These are phyloP conservation scores for Colletotrichum melonis DNA, from an alignment of 2,329 filamentous ascomycete species.

Conservation along the genomic window DNA sequence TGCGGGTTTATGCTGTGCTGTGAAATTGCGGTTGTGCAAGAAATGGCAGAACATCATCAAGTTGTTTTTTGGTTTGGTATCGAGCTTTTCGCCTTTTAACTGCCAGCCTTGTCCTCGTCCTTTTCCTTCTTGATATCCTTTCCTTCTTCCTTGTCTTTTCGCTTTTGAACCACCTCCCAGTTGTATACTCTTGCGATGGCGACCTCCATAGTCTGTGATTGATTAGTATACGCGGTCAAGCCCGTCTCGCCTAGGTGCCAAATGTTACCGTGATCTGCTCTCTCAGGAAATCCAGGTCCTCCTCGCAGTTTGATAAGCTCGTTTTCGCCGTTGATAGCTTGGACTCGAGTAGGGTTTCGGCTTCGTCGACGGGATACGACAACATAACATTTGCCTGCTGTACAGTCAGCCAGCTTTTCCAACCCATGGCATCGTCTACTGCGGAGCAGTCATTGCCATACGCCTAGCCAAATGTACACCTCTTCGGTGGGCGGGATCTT, in stretches of 20 bases:
- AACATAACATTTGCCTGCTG: slow-evolving; percentile 94
- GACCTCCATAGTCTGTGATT: slow-evolving; percentile 88
- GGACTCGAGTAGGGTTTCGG: slow-evolving; percentile 78
- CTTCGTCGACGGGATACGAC: slow-evolving; percentile 90
- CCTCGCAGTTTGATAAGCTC: slow-evolving; percentile 89
- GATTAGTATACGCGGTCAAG: slow-evolving; percentile 27
- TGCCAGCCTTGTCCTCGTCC: slow-evolving; percentile 49
- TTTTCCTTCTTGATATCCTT: slow-evolving; percentile 53
- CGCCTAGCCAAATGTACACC: slow-evolving; percentile 97
- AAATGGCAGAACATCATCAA: slow-evolving; percentile 1
- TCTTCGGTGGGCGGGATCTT: slow-evolving; percentile 85
- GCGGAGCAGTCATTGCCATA: slow-evolving; percentile 57
- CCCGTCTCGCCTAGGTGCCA: neutral
- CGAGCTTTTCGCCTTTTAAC: slow-evolving; percentile 37
- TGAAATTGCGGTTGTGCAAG: neutral
- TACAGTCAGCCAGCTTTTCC: slow-evolving; percentile 39
- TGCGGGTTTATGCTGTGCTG: neutral
- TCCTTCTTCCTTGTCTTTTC: slow-evolving; percentile 85
- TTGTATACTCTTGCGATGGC: slow-evolving; percentile 98
- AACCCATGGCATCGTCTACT: neutral
- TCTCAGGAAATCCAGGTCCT: slow-evolving; percentile 93
- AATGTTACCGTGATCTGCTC: slow-evolving; percentile 92
- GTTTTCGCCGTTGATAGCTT: slow-evolving; percentile 84
- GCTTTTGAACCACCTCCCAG: slow-evolving; percentile 96
- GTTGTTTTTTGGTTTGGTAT: slow-evolving; percentile 28